Base-by-base conservation (phyloP, 1,284 basidiomycete genomes). In the Heliocybe sulcata region DNA sequence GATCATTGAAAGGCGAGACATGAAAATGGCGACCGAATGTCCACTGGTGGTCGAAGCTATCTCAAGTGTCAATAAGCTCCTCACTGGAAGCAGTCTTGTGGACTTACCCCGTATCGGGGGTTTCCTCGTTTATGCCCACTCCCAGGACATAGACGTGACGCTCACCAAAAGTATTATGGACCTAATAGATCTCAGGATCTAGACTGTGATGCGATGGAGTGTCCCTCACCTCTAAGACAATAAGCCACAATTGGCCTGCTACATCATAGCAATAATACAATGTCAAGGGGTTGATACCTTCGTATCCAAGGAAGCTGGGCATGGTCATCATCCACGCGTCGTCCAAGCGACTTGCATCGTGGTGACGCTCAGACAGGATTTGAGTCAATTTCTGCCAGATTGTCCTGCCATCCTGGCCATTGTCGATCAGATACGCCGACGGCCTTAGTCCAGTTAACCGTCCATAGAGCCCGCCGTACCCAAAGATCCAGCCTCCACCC, bases 1-100 rank as follows among this genome's bases (percentile, higher is more conserved):
- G 77, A 61, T 90, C 84, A 66, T 90, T 91, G 75, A 90, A 91
- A 0, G 89, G 87, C 0, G 87, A 91, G 26, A 91, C 89, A 62
- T 91, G 88, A 66, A 92, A 91, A 55, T 81, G 76, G 22, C 88
- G 81, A 23, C 73, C 75, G 54, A 91, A 82, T 0, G 81, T 85
- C 86, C 88, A 91, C 58, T 84, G 78, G 61, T 87, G 78, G 52
- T 83, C 75, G 61, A 79, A 87, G 2, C 81, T 81, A 55, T 23
- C 27, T 48, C 54, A 27, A 22, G 38, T 56, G 26, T 49, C 3
- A 25, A 48, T 12, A 26, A 53, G 16, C 26, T 16, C 31, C 33
- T 23, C 35, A 33, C 4, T 29, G 14, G 20, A 49, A 26, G 23
- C 16, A 25, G 27, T 35, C 54, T 33, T 31, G 23, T 56, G 35